Percentiles rank a stretch among this genome's conserved stretches.
Conservation (phyloP, 495 filamentous ascomycete genomes). For the Chaetomium cochliodes region DNA sequence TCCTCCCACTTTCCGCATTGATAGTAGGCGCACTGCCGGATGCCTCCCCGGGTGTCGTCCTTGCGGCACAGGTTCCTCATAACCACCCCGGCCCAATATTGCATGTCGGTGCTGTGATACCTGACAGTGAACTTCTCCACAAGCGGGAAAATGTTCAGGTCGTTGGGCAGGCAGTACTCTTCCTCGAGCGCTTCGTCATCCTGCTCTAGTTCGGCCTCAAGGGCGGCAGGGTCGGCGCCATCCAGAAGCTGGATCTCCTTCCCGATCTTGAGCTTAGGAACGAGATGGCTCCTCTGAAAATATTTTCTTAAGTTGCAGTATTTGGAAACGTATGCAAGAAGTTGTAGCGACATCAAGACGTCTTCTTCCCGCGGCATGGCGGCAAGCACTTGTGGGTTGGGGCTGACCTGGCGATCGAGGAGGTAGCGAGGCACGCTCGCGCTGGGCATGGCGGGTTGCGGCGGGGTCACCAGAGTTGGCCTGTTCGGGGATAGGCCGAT, state of each 20-base stretch:
- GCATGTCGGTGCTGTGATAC: slow-evolving; percentile 93
- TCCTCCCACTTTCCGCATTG: slow-evolving; percentile 98
- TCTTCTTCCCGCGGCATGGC: slow-evolving; percentile 96
- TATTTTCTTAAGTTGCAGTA: slow-evolving; percentile 95
- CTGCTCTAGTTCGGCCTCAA: slow-evolving; percentile 44
- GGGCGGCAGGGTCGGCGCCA: slow-evolving; percentile 52
- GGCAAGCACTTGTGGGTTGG: slow-evolving; percentile 68
- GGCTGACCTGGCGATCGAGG: slow-evolving; percentile 64
- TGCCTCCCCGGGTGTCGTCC: slow-evolving; percentile 89
- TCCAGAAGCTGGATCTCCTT: slow-evolving; percentile 78
- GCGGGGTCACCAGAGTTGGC: slow-evolving; percentile 67
- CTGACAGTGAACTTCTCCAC: slow-evolving; percentile 98
- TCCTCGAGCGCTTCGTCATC: slow-evolving; percentile 65
- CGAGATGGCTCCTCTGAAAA: slow-evolving; percentile 91
- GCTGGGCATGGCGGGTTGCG: slow-evolving; percentile 65
- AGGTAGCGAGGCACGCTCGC: slow-evolving; percentile 68
- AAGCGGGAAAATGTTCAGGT: slow-evolving; percentile 96
- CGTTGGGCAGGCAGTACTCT: slow-evolving; percentile 87
- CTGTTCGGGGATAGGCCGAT: slow-evolving; percentile 77
- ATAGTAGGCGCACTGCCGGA: slow-evolving; percentile 95
- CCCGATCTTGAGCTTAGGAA: slow-evolving; percentile 87
- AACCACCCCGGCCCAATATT: slow-evolving; percentile 98
- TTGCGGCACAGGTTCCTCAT: slow-evolving; percentile 99
- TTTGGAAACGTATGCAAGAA: slow-evolving; percentile 96
- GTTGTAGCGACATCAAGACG: slow-evolving; percentile 96